These are phyloP conservation scores for Elaphomyces granulatus DNA, from an alignment of 495 filamentous ascomycete species.

Conservation along the genomic window DNA sequence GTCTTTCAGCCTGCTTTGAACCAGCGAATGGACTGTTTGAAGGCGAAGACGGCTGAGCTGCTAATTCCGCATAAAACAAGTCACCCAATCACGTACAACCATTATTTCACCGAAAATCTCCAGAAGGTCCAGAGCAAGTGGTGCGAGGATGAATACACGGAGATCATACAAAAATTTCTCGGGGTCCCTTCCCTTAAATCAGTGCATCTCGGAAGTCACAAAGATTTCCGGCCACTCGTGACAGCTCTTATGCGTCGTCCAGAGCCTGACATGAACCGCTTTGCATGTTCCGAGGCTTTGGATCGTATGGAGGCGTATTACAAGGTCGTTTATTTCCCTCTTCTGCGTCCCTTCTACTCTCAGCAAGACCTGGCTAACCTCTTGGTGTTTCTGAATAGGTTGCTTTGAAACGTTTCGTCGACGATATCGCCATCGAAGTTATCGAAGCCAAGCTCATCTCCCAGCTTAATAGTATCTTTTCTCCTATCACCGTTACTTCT, in stretches of 20 bases:
- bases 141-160: conserved; percentile 10
- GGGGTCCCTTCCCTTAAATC: conserved; percentile 2
- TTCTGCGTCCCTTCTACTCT: conserved; percentile 3
- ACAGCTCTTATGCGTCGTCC: conserved; percentile 5
- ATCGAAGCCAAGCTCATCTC: conserved; percentile 38
- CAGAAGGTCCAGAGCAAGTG: conserved; percentile 23
- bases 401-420: conserved; percentile 45
- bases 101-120: conserved; percentile 36
- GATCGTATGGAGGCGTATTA: conserved; percentile 22
- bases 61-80: conserved; percentile 12
- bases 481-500: conserved; percentile 16
- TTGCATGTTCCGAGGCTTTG: conserved; percentile 15
- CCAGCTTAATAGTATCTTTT: conserved; percentile 11
- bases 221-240: conserved; percentile 9
- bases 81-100: conserved; percentile 41
- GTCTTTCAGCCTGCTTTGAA: conserved; percentile 25
- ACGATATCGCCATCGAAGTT: conserved; percentile 40
- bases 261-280: conserved; percentile 14
- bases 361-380: conserved; percentile 1
- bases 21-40: conserved; percentile 11
- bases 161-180: conserved; percentile 11
- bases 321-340: conserved; percentile 19
- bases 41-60: conserved; percentile 13
- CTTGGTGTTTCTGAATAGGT: conserved; percentile 27
- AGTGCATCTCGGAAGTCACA: conserved; percentile 1